phyloP scores from a whole-genome alignment of 371 early-diverging fungal species.

The Mortierella sp. region DNA sequence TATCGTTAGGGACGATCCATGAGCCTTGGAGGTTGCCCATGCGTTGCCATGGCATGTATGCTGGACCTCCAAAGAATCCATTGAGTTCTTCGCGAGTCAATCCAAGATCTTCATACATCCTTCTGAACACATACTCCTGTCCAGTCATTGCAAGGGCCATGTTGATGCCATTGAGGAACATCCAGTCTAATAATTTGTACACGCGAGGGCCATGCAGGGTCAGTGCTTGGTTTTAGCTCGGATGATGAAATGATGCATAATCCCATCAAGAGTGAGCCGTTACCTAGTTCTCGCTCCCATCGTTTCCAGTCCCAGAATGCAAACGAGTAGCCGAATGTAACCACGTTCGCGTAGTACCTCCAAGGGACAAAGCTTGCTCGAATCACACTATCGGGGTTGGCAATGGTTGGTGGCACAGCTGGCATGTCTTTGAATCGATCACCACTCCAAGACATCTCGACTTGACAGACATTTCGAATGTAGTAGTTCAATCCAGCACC shows the following conservation, averaged over 20 bases:
- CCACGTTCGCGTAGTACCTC: conserved; percentile 56
- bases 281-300: conserved; percentile 53
- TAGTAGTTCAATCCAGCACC: conserved; percentile 52
- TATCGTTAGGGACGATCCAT: conserved; percentile 25
- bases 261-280: not conserved
- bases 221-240: too few species aligned
- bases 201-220: too few species aligned
- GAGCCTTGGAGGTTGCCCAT: conserved; percentile 52
- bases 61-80: conserved; percentile 32
- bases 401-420: conserved; percentile 20
- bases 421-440: conserved; percentile 40
- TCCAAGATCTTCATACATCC: conserved; percentile 43
- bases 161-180: conserved; percentile 51
- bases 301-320: conserved; percentile 55
- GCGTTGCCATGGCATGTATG: conserved; percentile 50
- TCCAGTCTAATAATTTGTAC: conserved; percentile 52
- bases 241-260: not conserved
- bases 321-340: conserved; percentile 53
- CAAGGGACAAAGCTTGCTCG: conserved; percentile 52
- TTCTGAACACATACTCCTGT: conserved; percentile 45
- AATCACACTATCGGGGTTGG: conserved; percentile 5
- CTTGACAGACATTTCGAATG: conserved; percentile 38
- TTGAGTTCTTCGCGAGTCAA: conserved; percentile 23
- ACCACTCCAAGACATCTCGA: conserved; percentile 52
- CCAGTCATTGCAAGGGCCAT: conserved; percentile 50